Base-by-base conservation (phyloP, 352 stramenopile genomes). In the Globisporangium recalcitrans region DNA sequence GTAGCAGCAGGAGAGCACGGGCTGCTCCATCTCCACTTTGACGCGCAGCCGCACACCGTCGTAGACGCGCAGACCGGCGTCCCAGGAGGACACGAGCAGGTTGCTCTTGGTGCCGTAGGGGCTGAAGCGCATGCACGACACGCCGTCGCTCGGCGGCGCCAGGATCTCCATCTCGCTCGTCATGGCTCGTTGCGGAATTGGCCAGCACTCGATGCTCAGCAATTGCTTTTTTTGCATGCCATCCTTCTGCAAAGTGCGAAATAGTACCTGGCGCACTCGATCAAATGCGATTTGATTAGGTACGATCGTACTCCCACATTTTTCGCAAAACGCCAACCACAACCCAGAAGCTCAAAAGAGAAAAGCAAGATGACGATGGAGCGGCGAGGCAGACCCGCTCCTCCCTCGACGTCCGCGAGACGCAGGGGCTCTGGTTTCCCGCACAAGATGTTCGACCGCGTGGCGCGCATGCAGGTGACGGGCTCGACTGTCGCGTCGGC, bases 121-220 rank as follows among this genome's bases (percentile, higher is more conserved):
- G 21, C 82, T 76, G 70, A 96, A 96, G 67, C 85, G 87, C 55
- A 97, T 52, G 60, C 77, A 81, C 34, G 84, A 88, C 46, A 96
- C 85, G 62, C 87, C 86, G 69, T 97, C 90, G 52, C 76, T 85
- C 27, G 90, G 87, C 52, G 88, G 81, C 56, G 84, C 81, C 46
- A 77, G 73, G 58, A 93, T 72, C 68, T 90, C 81, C 29, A 74
- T 58, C 44, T 87, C 72, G 5, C 63, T 60, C 16, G 67, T 54
- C 67, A 71, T 75, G 42, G 22, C 42, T 56, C 26, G 49, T 40
- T 51, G 49, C 49, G 49, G 27, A 56, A 56, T 56, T 31, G 49
- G 56, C 9, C 32, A 2, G 19, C 29, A 14, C n/a, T 13, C 21
- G 10, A n/a, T 52, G 38, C 38, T 16, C 10, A 11, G 10, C 32